A percentile compares a stretch with the other conserved stretches of the same genome.
phyloP scores from a whole-genome alignment of 2,329 filamentous ascomycete genomes.

The Aspergillus intermedius region DNA sequence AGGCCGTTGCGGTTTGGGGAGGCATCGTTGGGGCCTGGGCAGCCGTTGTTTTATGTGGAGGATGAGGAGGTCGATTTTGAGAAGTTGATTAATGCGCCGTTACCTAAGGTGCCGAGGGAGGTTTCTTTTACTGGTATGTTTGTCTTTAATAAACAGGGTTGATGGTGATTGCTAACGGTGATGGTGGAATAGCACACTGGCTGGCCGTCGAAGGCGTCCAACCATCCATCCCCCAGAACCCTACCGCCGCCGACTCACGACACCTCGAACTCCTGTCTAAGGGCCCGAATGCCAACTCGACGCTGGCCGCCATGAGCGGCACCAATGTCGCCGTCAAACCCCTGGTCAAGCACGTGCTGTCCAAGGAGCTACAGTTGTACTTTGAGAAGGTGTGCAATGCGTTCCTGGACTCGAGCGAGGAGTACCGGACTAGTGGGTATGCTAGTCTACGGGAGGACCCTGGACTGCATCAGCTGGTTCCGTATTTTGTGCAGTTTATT shows the following conservation, averaged over 20 bases:
- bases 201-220: slow-evolving; percentile 96
- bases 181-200: slow-evolving; percentile 68
- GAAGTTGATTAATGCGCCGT: slow-evolving; percentile 91
- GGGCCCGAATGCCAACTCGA: slow-evolving; percentile 78
- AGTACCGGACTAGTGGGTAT: slow-evolving; percentile 77
- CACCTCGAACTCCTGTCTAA: slow-evolving; percentile 83
- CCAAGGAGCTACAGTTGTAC: slow-evolving; percentile 91
- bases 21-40: slow-evolving; percentile 84
- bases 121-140: slow-evolving; percentile 70
- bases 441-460: slow-evolving; percentile 82
- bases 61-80: slow-evolving; percentile 99
- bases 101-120: slow-evolving; percentile 91
- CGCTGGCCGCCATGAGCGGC: slow-evolving; percentile 74
- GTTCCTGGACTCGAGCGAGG: slow-evolving; percentile 76
- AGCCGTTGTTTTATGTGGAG: slow-evolving; percentile 94
- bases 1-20: slow-evolving; percentile 86
- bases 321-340: slow-evolving; percentile 78
- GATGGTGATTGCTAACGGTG: slow-evolving; percentile 2
- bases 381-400: slow-evolving; percentile 92
- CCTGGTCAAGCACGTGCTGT: slow-evolving; percentile 89
- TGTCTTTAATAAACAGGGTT: no score
- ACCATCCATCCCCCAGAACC: slow-evolving; percentile 93
- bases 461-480: slow-evolving; percentile 87
- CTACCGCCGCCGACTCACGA: slow-evolving; percentile 74
- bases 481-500: slow-evolving; percentile 94